These are phyloP conservation scores for Boletus vinaceobasis DNA, from an alignment of 768 basidiomycete species.

Conservation along the genomic window DNA sequence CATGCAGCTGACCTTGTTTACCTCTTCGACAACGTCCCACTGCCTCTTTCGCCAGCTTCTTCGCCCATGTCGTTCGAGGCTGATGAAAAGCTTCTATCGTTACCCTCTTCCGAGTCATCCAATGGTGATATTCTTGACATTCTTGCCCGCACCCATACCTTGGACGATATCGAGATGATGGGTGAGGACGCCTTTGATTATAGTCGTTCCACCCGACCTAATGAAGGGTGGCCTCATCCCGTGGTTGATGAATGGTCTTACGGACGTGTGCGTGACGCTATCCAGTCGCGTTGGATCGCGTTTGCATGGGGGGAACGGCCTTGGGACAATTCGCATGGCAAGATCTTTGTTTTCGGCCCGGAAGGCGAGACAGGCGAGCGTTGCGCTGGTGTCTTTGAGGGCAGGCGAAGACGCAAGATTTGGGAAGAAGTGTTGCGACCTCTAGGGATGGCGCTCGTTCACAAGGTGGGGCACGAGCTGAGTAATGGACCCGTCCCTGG, in stretches of 20 bases:
- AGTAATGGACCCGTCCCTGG: constrained; percentile 57
- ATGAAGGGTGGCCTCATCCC: constrained; percentile 50
- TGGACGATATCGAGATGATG: constrained; percentile 29
- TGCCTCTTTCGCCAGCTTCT: constrained; percentile 40
- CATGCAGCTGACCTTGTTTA: constrained; percentile 74
- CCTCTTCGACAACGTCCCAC: constrained; percentile 72
- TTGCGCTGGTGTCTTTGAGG: constrained; percentile 59
- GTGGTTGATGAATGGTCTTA: constrained; percentile 68
- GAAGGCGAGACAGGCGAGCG: constrained; percentile 81
- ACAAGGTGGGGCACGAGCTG: constrained; percentile 72
- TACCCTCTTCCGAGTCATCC: constrained; percentile 30
- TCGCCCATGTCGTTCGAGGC: constrained; percentile 34
- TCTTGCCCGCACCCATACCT: constrained; percentile 14
- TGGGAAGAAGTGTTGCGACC: constrained; percentile 71
- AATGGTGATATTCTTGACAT: constrained; percentile 17
- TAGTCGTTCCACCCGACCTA: constrained; percentile 9
- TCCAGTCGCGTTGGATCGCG: constrained; percentile 72
- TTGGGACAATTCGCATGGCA: constrained; percentile 55
- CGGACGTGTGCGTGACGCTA: constrained; percentile 60
- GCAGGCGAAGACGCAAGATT: constrained; percentile 51
- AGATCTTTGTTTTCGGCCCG: constrained; percentile 76
- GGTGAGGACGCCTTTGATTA: constrained; percentile 21
- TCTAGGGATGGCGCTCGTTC: constrained; percentile 61
- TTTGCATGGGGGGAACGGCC: constrained; percentile 74
- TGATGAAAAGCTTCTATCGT: constrained; percentile 30